phyloP scores from a whole-genome alignment of 768 basidiomycete genomes.

The Termitomyces heimii region DNA sequence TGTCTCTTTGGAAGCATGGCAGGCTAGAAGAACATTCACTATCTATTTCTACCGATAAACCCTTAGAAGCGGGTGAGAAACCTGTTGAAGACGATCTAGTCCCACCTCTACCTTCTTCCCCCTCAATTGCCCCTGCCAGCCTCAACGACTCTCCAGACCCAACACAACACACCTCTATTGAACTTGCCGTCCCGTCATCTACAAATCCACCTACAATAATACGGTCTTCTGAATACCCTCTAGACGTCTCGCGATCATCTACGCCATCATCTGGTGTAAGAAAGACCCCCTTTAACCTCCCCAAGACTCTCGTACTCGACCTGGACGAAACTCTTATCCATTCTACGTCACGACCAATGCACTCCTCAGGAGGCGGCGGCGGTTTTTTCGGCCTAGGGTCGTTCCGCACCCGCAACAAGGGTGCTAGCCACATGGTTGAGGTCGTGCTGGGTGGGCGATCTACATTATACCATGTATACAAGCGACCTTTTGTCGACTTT shows the following conservation, averaged over 20 bases:
- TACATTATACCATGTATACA: conserved; percentile 96
- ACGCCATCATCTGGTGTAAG: conserved; percentile 47
- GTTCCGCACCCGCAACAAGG: conserved; percentile 52
- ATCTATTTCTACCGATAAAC: conserved; percentile 1
- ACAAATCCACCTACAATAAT: conserved; percentile 4
- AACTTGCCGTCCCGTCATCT: conserved; percentile 12
- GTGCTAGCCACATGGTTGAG: conserved; percentile 84
- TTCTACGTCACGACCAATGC: conserved; percentile 81
- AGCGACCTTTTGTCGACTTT: conserved; percentile 95
- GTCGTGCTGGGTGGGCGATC: conserved; percentile 85
- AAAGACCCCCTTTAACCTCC: conserved; percentile 71
- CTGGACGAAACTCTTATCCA: conserved; percentile 98
- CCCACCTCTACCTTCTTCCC: neutral
- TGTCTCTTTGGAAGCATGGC: conserved; percentile 28
- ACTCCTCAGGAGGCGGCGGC: conserved; percentile 37
- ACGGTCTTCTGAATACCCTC: conserved; percentile 14
- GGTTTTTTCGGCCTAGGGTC: conserved; percentile 58
- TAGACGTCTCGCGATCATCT: conserved; percentile 33
- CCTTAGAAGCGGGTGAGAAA: neutral
- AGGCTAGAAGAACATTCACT: conserved; percentile 4
- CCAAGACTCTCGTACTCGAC: conserved; percentile 95
- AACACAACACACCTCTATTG: conserved; percentile 3
- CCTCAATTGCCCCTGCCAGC: neutral
- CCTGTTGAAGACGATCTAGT: neutral
- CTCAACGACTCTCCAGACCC: conserved; percentile 6